Percentiles rank a stretch among this genome's conserved stretches.
phyloP scores from a whole-genome alignment of 2,329 filamentous ascomycete species.

The Albophoma yamanashiensis region DNA sequence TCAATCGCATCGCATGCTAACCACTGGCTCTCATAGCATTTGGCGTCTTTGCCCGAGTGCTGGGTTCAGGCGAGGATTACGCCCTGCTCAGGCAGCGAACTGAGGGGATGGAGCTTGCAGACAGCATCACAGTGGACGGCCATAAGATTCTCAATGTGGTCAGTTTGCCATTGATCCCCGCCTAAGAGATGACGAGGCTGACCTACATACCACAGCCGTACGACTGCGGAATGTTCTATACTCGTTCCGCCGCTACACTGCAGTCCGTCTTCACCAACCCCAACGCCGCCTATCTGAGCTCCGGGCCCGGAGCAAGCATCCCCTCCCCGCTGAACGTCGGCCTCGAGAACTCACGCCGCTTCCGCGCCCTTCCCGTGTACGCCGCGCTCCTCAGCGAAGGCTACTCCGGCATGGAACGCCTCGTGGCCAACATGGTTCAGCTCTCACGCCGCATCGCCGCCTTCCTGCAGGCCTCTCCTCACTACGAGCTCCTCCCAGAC shows the following conservation, averaged over 20 bases:
- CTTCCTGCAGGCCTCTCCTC: slow-evolving; percentile 48
- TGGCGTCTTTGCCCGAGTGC: slow-evolving; percentile 64
- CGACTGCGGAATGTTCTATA: slow-evolving; percentile 85
- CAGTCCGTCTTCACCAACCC: slow-evolving; percentile 66
- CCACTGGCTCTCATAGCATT: slow-evolving; percentile 46
- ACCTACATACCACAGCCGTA: slow-evolving; percentile 49
- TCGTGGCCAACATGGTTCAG: slow-evolving; percentile 62
- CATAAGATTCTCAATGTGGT: slow-evolving; percentile 91
- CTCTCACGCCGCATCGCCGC: slow-evolving; percentile 58
- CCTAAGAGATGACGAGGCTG: not conserved
- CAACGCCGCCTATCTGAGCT: slow-evolving; percentile 69
- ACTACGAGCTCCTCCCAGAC: slow-evolving; percentile 57
- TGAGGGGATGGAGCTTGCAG: slow-evolving; percentile 66
- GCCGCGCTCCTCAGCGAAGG: slow-evolving; percentile 70
- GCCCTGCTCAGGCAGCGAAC: slow-evolving; percentile 34
- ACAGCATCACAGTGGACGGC: slow-evolving; percentile 77
- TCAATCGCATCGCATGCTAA: not conserved
- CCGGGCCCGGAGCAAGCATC: slow-evolving; percentile 34
- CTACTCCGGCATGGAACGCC: slow-evolving; percentile 51
- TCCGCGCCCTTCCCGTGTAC: slow-evolving; percentile 85
- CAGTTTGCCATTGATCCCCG: slow-evolving; percentile 17
- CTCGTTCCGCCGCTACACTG: slow-evolving; percentile 47
- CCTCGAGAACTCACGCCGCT: slow-evolving; percentile 83
- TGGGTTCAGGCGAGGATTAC: slow-evolving; percentile 50
- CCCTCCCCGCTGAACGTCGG: slow-evolving; percentile 81